Conservation (phyloP, 163 green algal genomes). For the Trebouxiophyceae sp. region DNA sequence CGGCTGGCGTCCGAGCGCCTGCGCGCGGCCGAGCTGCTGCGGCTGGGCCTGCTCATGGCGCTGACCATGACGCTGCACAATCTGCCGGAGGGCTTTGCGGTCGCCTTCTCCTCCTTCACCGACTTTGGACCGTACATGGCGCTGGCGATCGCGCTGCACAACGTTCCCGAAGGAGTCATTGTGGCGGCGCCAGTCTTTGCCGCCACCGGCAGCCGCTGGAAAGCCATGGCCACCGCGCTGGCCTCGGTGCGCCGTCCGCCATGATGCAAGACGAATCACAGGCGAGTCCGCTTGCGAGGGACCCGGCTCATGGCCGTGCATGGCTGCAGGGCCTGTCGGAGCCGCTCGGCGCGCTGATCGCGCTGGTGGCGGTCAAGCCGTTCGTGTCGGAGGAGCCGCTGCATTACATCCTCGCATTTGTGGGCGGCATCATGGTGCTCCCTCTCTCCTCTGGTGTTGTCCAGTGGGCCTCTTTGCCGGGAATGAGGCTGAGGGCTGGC, state of each 20-base stretch:
- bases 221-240: conserved; percentile 62
- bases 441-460: not conserved
- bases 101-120: conserved; percentile 77
- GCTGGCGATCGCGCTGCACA: conserved; percentile 78
- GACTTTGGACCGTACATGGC: conserved; percentile 70
- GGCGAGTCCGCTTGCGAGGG: too few species aligned
- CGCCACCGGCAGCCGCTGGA: conserved; percentile 64
- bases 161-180: conserved; percentile 75
- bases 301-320: too few species aligned
- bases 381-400: conserved; percentile 59
- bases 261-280: too few species aligned
- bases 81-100: conserved; percentile 82
- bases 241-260: conserved; percentile 54
- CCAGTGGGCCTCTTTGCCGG: not conserved
- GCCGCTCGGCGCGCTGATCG: conserved; percentile 67
- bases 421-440: conserved; percentile 75
- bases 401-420: conserved; percentile 66
- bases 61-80: conserved; percentile 90
- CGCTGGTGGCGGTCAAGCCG: conserved; percentile 60
- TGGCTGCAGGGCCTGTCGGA: conserved; percentile 73
- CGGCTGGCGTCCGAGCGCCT: not conserved
- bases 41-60: conserved; percentile 77
- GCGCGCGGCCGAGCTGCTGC: conserved; percentile 44
- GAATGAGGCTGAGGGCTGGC: not conserved
- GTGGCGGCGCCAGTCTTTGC: conserved; percentile 80